Base-by-base conservation (phyloP, 75 land plant species). In the Pinus albicaulis region DNA sequence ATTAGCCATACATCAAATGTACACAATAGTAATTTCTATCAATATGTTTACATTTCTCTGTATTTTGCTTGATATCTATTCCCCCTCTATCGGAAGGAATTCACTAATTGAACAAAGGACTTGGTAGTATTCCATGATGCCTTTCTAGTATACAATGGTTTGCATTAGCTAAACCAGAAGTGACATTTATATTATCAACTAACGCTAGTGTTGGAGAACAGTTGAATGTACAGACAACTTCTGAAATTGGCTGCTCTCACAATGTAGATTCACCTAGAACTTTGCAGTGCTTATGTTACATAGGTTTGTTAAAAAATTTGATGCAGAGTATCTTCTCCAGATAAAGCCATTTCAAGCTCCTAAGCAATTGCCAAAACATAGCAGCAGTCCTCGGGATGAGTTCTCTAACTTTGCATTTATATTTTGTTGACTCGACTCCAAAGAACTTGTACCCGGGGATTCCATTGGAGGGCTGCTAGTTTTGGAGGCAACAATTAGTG, bases 131-230 rank as follows among this genome's bases (percentile, higher is more conserved):
- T 16, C 68, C 31, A 64, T 34, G 31, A 64, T 28, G 68, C 17
- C 38, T 36, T 28, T 64, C 68, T 64, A 64, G 68, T 64, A 64
- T 64, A 64, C 68, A 64, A 31, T 64, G 68, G 68, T 64, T 64
- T 64, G 68, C 68, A 64, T 64, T 64, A 64, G 68, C 68, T 64
- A 64, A 64, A 64, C 68, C 68, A 64, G 16, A 64, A 64, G 68
- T 64, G 68, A 34, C 19, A 34, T 64, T 64, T 41, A 64, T 20
- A 34, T 64, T 20, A 34, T 34, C 68, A 64, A 36, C 34, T 36
- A 64, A 64, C 34, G 68, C 38, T 64, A 63, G 17, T 28, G 17
- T 28, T 63, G 36, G 66, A 63, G 34, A 63, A 63, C 66, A 15
- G 66, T 25, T 63, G 31, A 25, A 63, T 63, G 66, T 63, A 64